Conservation (phyloP, 2,329 filamentous ascomycete genomes). For the Neonectria neomacrospora region DNA sequence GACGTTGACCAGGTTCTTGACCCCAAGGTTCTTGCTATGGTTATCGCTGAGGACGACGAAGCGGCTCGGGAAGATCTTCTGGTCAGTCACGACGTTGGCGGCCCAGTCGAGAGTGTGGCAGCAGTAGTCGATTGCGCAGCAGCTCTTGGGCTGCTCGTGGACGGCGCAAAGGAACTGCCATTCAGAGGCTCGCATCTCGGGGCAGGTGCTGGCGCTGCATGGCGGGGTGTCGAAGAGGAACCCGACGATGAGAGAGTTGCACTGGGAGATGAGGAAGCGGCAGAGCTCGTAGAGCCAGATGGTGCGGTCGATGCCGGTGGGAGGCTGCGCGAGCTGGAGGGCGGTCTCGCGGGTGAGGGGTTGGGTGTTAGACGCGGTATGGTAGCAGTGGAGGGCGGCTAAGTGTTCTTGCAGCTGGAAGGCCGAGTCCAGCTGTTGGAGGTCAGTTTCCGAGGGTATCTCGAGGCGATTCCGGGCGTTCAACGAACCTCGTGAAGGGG, state of each 20-base stretch:
- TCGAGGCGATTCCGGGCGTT: not conserved
- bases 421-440: constrained; percentile 85
- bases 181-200: constrained; percentile 98
- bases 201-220: constrained; percentile 89
- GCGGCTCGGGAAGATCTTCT: constrained; percentile 93
- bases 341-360: constrained; percentile 83
- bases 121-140: constrained; percentile 98
- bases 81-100: constrained; percentile 90
- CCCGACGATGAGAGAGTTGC: constrained; percentile 90
- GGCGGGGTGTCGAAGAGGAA: constrained; percentile 92
- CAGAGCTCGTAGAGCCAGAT: constrained; percentile 99
- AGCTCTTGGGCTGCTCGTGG: constrained; percentile 95
- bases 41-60: constrained; percentile 68
- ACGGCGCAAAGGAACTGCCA: constrained; percentile 99
- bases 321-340: constrained; percentile 79
- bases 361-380: constrained; percentile 73
- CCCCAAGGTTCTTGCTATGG: constrained; percentile 71
- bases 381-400: constrained; percentile 87
- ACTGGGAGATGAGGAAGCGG: constrained; percentile 93
- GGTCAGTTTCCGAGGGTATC: constrained; percentile 29
- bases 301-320: constrained; percentile 82
- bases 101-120: constrained; percentile 99
- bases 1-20: constrained; percentile 92
- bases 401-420: constrained; percentile 98
- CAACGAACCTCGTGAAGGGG: constrained; percentile 80